Evolutionary conservation across 179 eudicot genomes (phyloP).

Genomic region (Corrigiola litoralis): DNA sequence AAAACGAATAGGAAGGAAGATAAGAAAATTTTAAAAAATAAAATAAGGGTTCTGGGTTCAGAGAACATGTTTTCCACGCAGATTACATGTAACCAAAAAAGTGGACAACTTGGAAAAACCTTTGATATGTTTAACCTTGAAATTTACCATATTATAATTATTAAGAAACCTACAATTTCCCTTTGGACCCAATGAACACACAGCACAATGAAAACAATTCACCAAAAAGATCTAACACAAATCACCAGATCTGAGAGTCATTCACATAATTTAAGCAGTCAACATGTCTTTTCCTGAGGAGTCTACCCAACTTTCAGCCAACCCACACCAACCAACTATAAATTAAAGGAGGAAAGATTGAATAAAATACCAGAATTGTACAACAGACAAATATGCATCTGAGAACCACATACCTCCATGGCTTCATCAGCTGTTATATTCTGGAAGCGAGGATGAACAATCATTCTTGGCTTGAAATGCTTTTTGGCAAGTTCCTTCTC

Average conservation of each 20-base stretch:
- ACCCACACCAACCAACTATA: too few relatives aligned
- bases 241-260: too few relatives aligned
- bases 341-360: neutral
- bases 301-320: too few relatives aligned
- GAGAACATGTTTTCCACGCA: neutral
- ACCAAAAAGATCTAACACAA: neutral
- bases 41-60: neutral
- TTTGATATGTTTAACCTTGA: neutral
- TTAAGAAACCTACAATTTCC: too few relatives aligned
- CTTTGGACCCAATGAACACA: too few relatives aligned
- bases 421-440: constrained; percentile 95
- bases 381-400: neutral
- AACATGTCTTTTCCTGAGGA: too few relatives aligned
- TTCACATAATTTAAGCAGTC: too few relatives aligned
- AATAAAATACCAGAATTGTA: neutral
- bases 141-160: neutral
- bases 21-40: neutral
- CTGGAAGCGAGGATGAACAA: constrained; percentile 90
- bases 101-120: neutral
- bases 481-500: constrained; percentile 82
- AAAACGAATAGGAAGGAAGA: constrained; percentile 15
- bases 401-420: constrained; percentile 65
- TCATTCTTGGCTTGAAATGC: constrained; percentile 89
- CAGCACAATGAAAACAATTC: too few relatives aligned
- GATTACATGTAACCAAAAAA: neutral